Evolutionary conservation across 805 yeast species (phyloP), one percentile per base, ranked within the genome.

Genomic region (Kazachstania bromeliacearum): DNA sequence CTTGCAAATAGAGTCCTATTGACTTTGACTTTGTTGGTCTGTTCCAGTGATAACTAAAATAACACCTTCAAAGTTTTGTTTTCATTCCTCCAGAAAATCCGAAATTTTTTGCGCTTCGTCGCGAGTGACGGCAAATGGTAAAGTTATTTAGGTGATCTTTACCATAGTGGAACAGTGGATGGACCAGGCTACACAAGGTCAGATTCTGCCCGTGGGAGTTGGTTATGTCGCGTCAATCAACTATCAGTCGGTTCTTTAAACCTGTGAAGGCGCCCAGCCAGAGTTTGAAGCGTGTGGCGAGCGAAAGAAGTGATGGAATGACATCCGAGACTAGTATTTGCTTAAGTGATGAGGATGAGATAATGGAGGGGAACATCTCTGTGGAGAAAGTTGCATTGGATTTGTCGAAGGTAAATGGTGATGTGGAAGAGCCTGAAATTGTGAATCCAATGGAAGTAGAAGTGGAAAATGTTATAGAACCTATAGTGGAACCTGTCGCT

Each of bases 201-300:
- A 28, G 34, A 13, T 10, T 2, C 4, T 13, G 27, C 4, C 12
- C 4, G 21, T 3, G n/a, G 14, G 9, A 7, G 29, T 4, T 20
- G 26, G 12, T 7, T 10, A 50, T 55, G 60, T 40, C 43, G 3
- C 36, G 34, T 9, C 62, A 57, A 33, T 56, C 59, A 3, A 41
- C 51, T 5, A 57, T 57, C 3, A 57, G 60, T 34, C 44, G 43
- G 35, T 58, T 58, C 28, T 58, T 58, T 36, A 55, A 48, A 36
- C 13, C 45, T 12, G 44, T 32, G 14, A 30, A 24, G 28, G 25
- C 33, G 24, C 26, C 19, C 20, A 3, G 14, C 14, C 31, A 23
- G 7, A 7, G 2, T 13, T 6, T 24, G 8, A 27, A 9, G 14
- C 8, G 4, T 31, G 13, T n/a, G 8, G 3, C 16, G n/a, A 4